Evolutionary conservation across 2,329 filamentous ascomycete genomes (phyloP).

Genomic region (Colletotrichum sp.): DNA sequence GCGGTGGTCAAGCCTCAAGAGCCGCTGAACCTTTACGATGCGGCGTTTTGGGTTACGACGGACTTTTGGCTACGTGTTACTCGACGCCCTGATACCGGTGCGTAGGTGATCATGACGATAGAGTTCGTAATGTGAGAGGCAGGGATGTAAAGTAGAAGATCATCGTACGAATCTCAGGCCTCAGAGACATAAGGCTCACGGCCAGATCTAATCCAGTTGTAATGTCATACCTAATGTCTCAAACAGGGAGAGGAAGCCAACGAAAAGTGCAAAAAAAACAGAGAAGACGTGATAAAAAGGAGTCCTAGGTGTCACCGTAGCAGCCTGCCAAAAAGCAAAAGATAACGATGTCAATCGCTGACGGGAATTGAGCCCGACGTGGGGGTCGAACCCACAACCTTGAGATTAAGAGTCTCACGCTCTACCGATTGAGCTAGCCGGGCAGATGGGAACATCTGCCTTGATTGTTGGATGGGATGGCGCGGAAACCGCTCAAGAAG

Average conservation of each 20-base stretch:
- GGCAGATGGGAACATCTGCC: constrained; percentile 34
- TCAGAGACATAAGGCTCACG: fast-evolving
- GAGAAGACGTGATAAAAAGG: fast-evolving
- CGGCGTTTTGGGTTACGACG: constrained; percentile 24
- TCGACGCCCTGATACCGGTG: neutral
- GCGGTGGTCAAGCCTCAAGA: constrained; percentile 22
- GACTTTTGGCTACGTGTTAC: constrained; percentile 26
- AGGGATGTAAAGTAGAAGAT: neutral
- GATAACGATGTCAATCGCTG: constrained; percentile 2
- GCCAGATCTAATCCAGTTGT: neutral
- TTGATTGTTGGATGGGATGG: fast-evolving
- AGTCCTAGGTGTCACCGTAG: fast-evolving
- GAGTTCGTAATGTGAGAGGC: neutral
- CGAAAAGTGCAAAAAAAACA: too few relatives aligned
- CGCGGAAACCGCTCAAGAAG: neutral
- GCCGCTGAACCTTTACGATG: constrained; percentile 22
- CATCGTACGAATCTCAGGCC: fast-evolving
- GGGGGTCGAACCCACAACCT: constrained; percentile 25
- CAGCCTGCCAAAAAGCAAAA: neutral
- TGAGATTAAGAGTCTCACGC: constrained; percentile 69
- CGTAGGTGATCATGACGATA: neutral
- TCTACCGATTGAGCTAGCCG: constrained; percentile 75
- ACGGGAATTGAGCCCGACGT: constrained; percentile 29
- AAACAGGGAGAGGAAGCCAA: too few relatives aligned
- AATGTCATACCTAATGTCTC: neutral